These are phyloP conservation scores for Morella rubra DNA, from an alignment of 306 rosid genomes.

Conservation along the genomic window DNA sequence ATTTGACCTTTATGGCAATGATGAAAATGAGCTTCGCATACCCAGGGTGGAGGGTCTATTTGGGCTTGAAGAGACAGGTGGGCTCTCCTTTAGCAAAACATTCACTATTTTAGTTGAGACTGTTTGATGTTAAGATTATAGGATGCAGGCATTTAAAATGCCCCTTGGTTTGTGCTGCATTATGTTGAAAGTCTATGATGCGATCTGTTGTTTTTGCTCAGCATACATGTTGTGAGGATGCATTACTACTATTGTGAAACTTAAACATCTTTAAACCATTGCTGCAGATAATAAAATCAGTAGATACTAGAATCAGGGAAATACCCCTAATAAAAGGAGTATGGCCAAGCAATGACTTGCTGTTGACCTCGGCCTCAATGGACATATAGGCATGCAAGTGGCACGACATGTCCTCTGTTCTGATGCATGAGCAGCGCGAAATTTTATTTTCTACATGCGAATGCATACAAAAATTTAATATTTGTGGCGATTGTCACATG, in stretches of 20 bases:
- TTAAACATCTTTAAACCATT: neutral
- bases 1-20: conserved; percentile 62
- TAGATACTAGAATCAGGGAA: neutral
- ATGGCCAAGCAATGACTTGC: neutral
- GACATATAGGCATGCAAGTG: neutral
- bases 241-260: neutral
- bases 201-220: neutral
- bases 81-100: conserved; percentile 23
- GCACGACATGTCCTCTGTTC: no score
- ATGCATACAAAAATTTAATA: neutral
- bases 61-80: conserved; percentile 73
- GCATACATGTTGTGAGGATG: neutral
- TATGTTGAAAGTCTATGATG: neutral
- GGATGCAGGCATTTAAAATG: neutral
- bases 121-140: neutral
- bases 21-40: conserved; percentile 41
- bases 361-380: no score
- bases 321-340: neutral
- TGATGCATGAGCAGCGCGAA: neutral
- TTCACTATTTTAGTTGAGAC: neutral
- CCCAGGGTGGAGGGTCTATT: conserved; percentile 32
- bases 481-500: neutral
- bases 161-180: neutral
- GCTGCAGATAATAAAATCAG: neutral
- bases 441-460: neutral